Conservation (phyloP, 2,329 filamentous ascomycete species). For the Aspergillus alliaceus region DNA sequence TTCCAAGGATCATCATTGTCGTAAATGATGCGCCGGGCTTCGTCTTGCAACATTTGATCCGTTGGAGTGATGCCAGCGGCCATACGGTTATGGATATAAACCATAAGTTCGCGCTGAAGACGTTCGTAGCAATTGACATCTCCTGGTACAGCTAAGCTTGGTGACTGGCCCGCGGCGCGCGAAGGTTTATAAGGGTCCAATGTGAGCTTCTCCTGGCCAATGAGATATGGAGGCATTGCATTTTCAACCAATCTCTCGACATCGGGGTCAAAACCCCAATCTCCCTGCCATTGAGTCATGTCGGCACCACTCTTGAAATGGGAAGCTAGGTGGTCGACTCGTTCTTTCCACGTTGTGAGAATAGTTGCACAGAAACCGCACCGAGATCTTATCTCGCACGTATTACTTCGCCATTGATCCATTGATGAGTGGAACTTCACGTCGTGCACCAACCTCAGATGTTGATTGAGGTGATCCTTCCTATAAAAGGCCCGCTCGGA, state of each 20-base stretch:
- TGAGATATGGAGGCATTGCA: constrained; percentile 40
- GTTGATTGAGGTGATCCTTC: constrained; percentile 63
- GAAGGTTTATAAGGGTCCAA: constrained; percentile 35
- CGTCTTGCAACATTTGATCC: constrained; percentile 37
- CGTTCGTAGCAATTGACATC: constrained; percentile 45
- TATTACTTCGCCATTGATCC: constrained; percentile 60
- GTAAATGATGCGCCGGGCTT: constrained; percentile 37
- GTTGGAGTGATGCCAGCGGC: constrained; percentile 37
- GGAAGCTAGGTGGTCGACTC: constrained; percentile 39
- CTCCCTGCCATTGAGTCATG: constrained; percentile 40
- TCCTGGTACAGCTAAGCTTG: constrained; percentile 26
- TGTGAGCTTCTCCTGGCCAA: constrained; percentile 33
- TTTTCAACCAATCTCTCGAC: constrained; percentile 39
- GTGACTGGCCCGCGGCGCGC: constrained; percentile 13
- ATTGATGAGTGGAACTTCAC: constrained; percentile 56
- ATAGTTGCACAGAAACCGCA: constrained; percentile 45
- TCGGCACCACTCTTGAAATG: constrained; percentile 40
- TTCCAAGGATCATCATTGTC: constrained; percentile 39
- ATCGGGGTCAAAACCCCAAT: constrained; percentile 41
- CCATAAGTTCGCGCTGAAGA: constrained; percentile 41
- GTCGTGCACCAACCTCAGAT: constrained; percentile 60
- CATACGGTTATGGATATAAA: constrained; percentile 38
- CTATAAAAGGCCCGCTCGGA: constrained; percentile 62
- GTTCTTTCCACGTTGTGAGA: constrained; percentile 44
- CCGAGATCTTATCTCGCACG: constrained; percentile 53